Evolutionary conservation across 1,284 basidiomycete species (phyloP).

Genomic region (Sporisorium graminicola): DNA sequence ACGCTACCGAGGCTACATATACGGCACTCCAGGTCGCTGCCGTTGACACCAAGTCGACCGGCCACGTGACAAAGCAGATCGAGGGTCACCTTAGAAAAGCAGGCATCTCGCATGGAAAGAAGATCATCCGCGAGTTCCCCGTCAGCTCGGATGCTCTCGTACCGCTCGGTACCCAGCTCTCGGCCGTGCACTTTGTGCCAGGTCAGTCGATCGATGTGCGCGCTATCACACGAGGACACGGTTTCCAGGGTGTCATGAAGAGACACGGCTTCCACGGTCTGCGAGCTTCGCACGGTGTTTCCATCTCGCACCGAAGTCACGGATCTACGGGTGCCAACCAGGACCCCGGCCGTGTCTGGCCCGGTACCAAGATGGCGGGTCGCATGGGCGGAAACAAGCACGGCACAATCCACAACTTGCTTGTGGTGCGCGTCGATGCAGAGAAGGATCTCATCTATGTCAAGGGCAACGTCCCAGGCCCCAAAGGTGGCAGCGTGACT

Average conservation of each 20-base stretch:
- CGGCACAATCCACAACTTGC: slow-evolving; percentile 78
- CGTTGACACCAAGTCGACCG: slow-evolving; percentile 73
- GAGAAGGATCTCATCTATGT: slow-evolving; percentile 89
- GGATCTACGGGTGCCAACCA: slow-evolving; percentile 92
- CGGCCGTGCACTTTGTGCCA: slow-evolving; percentile 95
- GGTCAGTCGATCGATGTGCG: slow-evolving; percentile 96
- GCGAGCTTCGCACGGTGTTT: slow-evolving; percentile 95
- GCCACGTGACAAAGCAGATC: slow-evolving; percentile 81
- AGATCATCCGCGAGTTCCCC: slow-evolving; percentile 88
- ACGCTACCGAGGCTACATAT: slow-evolving; percentile 40
- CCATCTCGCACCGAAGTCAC: slow-evolving; percentile 89
- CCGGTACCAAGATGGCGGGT: slow-evolving; percentile 98
- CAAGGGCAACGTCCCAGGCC: slow-evolving; percentile 74
- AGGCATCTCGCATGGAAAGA: slow-evolving; percentile 81
- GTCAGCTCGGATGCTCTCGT: slow-evolving; percentile 89
- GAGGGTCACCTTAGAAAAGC: slow-evolving; percentile 90
- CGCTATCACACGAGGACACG: slow-evolving; percentile 94
- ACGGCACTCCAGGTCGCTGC: slow-evolving; percentile 71
- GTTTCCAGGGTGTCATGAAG: slow-evolving; percentile 98
- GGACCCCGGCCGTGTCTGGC: slow-evolving; percentile 92
- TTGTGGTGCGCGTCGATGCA: slow-evolving; percentile 88
- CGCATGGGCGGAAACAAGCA: slow-evolving; percentile 80
- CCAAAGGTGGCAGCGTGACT: slow-evolving; percentile 72
- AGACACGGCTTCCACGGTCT: slow-evolving; percentile 93
- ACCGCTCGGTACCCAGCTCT: slow-evolving; percentile 88